Conservation (phyloP, 1,284 basidiomycete genomes). For the Malassezia slooffiae region DNA sequence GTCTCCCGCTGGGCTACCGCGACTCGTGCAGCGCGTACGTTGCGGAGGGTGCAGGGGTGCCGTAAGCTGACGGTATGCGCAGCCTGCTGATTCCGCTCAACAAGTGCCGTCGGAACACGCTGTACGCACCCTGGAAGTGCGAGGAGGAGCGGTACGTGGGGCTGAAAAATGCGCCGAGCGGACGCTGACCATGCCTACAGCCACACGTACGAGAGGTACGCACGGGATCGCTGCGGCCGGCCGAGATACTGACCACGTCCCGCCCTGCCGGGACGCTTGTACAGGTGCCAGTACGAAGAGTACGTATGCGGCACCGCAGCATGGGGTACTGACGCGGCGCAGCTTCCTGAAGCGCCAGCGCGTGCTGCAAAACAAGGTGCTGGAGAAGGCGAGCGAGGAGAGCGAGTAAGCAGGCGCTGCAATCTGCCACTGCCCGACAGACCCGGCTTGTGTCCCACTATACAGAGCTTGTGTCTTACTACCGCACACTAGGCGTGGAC, state of each 20-base stretch:
- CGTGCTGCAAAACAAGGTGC: background rate
- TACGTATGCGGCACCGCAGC: slow-evolving; percentile 2
- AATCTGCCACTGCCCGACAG: background rate
- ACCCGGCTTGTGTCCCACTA: too few species aligned
- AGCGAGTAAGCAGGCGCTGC: too few species aligned
- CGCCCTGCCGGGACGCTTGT: too few species aligned
- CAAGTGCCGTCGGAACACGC: slow-evolving; percentile 61
- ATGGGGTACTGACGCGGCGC: too few species aligned
- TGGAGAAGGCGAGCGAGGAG: too few species aligned
- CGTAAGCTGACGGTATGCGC: slow-evolving; percentile 8
- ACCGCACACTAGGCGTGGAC: slow-evolving; percentile 12
- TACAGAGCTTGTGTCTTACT: too few species aligned
- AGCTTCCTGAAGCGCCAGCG: background rate
- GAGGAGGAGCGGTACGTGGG: slow-evolving; percentile 57
- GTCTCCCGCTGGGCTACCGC: slow-evolving; percentile 70
- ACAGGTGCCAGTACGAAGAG: slow-evolving; percentile 14
- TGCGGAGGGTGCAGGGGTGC: too few species aligned
- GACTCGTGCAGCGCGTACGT: slow-evolving; percentile 84
- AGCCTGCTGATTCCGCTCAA: slow-evolving; percentile 78
- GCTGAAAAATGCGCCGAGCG: background rate
- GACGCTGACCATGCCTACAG: too few species aligned
- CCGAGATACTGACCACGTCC: too few species aligned
- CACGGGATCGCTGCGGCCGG: too few species aligned
- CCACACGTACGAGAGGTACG: slow-evolving; percentile 17
- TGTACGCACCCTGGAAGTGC: slow-evolving; percentile 71